These are phyloP conservation scores for Scheffersomyces parashehatae DNA, from an alignment of 1,139 yeast genomes.

Conservation along the genomic window DNA sequence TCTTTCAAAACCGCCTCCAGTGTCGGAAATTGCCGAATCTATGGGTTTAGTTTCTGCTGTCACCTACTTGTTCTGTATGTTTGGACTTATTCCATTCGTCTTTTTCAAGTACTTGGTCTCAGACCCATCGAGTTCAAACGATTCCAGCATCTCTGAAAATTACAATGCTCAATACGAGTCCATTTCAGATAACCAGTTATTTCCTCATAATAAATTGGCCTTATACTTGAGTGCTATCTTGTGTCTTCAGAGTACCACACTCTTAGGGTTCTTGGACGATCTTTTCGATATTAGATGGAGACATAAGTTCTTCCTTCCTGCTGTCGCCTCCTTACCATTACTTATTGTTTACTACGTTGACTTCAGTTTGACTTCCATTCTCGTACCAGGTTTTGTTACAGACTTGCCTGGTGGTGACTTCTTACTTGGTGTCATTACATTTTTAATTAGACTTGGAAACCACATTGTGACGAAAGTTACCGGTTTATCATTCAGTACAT, in stretches of 20 bases:
- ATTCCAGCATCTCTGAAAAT: slow-evolving; percentile 31
- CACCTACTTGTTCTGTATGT: slow-evolving; percentile 77
- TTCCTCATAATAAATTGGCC: slow-evolving; percentile 84
- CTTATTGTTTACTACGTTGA: slow-evolving; percentile 90
- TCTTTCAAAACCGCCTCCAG: slow-evolving; percentile 68
- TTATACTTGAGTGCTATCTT: slow-evolving; percentile 83
- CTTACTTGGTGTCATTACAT: slow-evolving; percentile 26
- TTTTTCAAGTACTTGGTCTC: slow-evolving; percentile 78
- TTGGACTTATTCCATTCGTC: slow-evolving; percentile 84
- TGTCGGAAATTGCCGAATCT: slow-evolving; percentile 71
- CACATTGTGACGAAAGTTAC: slow-evolving; percentile 32
- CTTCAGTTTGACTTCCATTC: slow-evolving; percentile 89
- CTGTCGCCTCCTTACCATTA: slow-evolving; percentile 89
- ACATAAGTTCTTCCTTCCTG: slow-evolving; percentile 93
- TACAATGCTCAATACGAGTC: slow-evolving; percentile 39
- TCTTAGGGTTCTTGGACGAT: slow-evolving; percentile 92
- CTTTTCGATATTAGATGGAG: slow-evolving; percentile 96
- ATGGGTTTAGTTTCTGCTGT: slow-evolving; percentile 88
- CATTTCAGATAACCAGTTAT: slow-evolving; percentile 39
- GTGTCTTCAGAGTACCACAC: slow-evolving; percentile 78
- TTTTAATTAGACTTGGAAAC: slow-evolving; percentile 32
- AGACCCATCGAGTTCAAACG: slow-evolving; percentile 38
- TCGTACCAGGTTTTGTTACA: slow-evolving; percentile 73
- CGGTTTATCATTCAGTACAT: slow-evolving; percentile 42
- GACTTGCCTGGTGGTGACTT: slow-evolving; percentile 21